Evolutionary conservation across 352 stramenopile genomes (phyloP), one percentile per base, ranked within the genome.

Genomic region (Pythium sp.): DNA sequence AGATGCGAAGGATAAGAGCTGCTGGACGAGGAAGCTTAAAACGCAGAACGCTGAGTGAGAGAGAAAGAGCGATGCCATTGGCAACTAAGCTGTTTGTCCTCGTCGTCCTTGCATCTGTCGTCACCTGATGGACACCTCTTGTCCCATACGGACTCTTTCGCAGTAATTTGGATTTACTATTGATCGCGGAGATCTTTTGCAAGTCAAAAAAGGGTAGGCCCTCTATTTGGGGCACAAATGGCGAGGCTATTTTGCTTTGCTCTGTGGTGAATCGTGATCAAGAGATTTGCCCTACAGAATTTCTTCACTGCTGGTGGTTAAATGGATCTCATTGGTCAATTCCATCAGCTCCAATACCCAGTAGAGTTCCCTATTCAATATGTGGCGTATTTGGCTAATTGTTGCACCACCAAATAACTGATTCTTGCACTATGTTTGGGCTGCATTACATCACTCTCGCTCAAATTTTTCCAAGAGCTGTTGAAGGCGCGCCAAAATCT

Each of bases 241-340:
- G 51, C 32, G 41, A 34, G 12, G 24, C 51, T 11, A 53, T 34
- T 8, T 11, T 26, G 20, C 38, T 15, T 56, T 61, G 65, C 62
- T 28, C 73, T 78, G 80, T 80, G 82, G 80, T 82, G 82, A 91
- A 91, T 91, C 82, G 82, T 70, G 78, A 91, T 91, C 82, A 88
- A 72, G 81, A 91, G 82, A 91, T 91, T 91, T 91, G 79, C 78
- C 74, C 82, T 89, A 76, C 82, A 79, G 75, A 91, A 91, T 91
- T 88, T 91, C 75, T 90, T 62, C 66, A 41, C 54, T 59, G 72
- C 74, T 67, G 68, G 73, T 62, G 66, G 57, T 64, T 62, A 67
- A 72, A 74, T 72, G 71, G 70, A 64, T 68, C 75, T 70, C 60
- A 59, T 24, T 55, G 75, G 79, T 74, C 79, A 80, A 81, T 84